phyloP scores from a whole-genome alignment of 495 filamentous ascomycete species.

The Aspergillus steynii region DNA sequence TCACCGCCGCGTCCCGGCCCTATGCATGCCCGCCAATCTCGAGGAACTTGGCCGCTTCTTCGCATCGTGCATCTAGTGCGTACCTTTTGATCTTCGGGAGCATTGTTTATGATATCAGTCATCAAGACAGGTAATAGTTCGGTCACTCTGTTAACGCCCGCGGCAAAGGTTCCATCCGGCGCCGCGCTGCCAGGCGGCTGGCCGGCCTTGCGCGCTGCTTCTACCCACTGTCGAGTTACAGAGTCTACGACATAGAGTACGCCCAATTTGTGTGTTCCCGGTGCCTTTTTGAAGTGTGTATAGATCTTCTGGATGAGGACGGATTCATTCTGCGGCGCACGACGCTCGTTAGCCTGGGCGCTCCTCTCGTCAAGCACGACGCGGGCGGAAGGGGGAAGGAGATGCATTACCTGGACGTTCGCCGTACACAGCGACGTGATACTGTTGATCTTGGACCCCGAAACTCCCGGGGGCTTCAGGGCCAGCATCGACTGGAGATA shows the following conservation, averaged over 20 bases:
- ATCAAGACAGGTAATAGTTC: slow-evolving; percentile 90
- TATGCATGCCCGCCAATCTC: slow-evolving; percentile 33
- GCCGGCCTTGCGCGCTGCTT: slow-evolving; percentile 82
- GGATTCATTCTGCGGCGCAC: slow-evolving; percentile 75
- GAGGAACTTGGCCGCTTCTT: slow-evolving; percentile 25
- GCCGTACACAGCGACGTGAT: slow-evolving; percentile 83
- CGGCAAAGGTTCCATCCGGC: slow-evolving; percentile 87
- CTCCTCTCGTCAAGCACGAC: slow-evolving; percentile 21
- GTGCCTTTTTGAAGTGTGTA: slow-evolving; percentile 95
- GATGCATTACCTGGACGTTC: slow-evolving; percentile 84
- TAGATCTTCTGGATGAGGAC: slow-evolving; percentile 94
- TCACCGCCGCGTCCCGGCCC: slow-evolving; percentile 26
- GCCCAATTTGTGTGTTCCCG: slow-evolving; percentile 93
- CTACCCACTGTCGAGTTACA: slow-evolving; percentile 98
- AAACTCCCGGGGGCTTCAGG: slow-evolving; percentile 91
- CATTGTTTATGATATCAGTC: slow-evolving; percentile 88
- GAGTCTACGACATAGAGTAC: slow-evolving; percentile 99
- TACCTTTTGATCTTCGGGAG: slow-evolving; percentile 98
- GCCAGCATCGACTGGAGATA: slow-evolving; percentile 87
- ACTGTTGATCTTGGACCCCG: slow-evolving; percentile 81
- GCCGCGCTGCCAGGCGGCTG: slow-evolving; percentile 76
- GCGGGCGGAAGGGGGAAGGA: slow-evolving; percentile 3
- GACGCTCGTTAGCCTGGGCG: slow-evolving; percentile 34
- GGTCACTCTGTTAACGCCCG: slow-evolving; percentile 94
- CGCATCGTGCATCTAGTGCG: slow-evolving; percentile 52